phyloP scores from a whole-genome alignment of 306 rosid genomes.

The Sicyos edulis region DNA sequence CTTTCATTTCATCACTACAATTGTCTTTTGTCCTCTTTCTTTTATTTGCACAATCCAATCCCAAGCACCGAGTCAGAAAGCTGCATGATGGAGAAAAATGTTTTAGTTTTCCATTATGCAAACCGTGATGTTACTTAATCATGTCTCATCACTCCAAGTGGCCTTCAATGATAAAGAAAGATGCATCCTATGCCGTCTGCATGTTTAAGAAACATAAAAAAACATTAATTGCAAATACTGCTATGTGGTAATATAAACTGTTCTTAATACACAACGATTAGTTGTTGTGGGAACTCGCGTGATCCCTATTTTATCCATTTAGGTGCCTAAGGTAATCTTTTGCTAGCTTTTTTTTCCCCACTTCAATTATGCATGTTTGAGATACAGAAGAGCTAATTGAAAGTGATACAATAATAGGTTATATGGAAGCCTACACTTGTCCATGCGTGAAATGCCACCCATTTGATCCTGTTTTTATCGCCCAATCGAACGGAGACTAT shows the following conservation, averaged over 20 bases:
- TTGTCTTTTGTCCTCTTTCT: neutral
- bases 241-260: conserved; percentile 7
- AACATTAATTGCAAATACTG: neutral
- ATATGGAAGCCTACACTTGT: conserved; percentile 89
- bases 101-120: conserved; percentile 8
- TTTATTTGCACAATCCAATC: conserved; percentile 9
- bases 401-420: conserved; percentile 46
- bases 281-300: neutral
- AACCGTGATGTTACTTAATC: conserved; percentile 13
- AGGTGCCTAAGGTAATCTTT: conserved; percentile 7
- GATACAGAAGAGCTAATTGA: conserved; percentile 11
- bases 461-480: conserved; percentile 58
- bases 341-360: neutral
- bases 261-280: conserved; percentile 4
- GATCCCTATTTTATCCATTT: conserved; percentile 8
- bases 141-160: conserved; percentile 11
- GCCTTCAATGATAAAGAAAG: conserved; percentile 17
- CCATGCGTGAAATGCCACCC: conserved; percentile 75
- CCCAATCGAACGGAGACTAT: conserved; percentile 85
- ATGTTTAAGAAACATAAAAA: neutral
- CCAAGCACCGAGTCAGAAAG: neutral
- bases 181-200: neutral
- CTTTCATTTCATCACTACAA: conserved; percentile 9
- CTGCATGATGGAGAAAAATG: conserved; percentile 6
- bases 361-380: conserved; percentile 7